These are phyloP conservation scores for Aureobasidium sp. DNA, from an alignment of 2,329 filamentous ascomycete species.

Conservation along the genomic window DNA sequence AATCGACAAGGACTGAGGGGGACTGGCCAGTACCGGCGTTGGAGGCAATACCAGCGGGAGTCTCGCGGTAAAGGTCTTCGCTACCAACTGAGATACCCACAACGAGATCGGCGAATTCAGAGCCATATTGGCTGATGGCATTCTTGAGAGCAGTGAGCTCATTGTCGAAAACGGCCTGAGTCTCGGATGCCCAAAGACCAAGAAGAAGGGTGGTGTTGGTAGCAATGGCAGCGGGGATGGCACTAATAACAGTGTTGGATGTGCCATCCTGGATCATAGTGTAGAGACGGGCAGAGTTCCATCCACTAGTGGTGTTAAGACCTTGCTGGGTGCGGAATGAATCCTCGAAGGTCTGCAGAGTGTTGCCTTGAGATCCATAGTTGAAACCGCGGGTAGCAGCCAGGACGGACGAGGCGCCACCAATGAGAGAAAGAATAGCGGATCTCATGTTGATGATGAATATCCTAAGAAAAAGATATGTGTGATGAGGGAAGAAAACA, in stretches of 20 bases:
- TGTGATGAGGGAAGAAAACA: not conserved
- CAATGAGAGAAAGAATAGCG: conserved; percentile 21
- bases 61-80: conserved; percentile 54
- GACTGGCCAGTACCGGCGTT: conserved; percentile 54
- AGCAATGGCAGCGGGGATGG: conserved; percentile 74
- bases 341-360: conserved; percentile 53
- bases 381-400: conserved; percentile 57
- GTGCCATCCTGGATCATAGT: conserved; percentile 65
- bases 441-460: conserved; percentile 10
- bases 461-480: not conserved
- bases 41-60: conserved; percentile 45
- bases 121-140: conserved; percentile 61
- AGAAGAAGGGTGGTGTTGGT: conserved; percentile 72
- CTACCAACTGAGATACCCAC: conserved; percentile 78
- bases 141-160: conserved; percentile 64
- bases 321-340: conserved; percentile 59
- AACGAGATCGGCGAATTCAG: conserved; percentile 55
- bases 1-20: conserved; percentile 54
- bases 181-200: conserved; percentile 72
- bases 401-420: conserved; percentile 31
- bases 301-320: conserved; percentile 56
- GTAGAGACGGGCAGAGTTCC: conserved; percentile 61
- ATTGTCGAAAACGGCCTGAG: conserved; percentile 54
- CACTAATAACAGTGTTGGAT: conserved; percentile 52
- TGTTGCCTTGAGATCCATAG: conserved; percentile 56